Evolutionary conservation across 2,329 filamentous ascomycete species (phyloP).

Genomic region (Colletotrichum camelliae): DNA sequence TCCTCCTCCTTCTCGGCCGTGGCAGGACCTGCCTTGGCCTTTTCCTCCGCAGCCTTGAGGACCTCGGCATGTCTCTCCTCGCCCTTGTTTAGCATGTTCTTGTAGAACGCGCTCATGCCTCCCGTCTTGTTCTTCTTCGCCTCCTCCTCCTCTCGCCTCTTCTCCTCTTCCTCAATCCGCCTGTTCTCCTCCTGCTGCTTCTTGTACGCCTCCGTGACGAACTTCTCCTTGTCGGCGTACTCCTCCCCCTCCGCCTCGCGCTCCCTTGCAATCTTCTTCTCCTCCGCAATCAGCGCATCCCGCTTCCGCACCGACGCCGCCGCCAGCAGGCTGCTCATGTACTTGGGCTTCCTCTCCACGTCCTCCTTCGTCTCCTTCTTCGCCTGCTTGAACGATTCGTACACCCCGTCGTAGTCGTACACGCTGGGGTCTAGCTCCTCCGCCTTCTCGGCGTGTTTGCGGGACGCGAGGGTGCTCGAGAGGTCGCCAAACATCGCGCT

Average conservation of each 20-base stretch:
- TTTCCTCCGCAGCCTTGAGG: slow-evolving; percentile 69
- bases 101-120: slow-evolving; percentile 84
- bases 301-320: slow-evolving; percentile 79
- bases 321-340: slow-evolving; percentile 76
- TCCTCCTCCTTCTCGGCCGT: slow-evolving; percentile 29
- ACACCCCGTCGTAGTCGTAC: slow-evolving; percentile 86
- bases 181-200: slow-evolving; percentile 79
- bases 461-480: slow-evolving; percentile 67
- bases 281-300: slow-evolving; percentile 78
- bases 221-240: slow-evolving; percentile 83
- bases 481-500: slow-evolving; percentile 66
- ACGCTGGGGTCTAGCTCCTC: slow-evolving; percentile 73
- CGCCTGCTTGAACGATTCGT: slow-evolving; percentile 76
- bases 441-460: slow-evolving; percentile 68
- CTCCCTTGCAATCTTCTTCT: slow-evolving; percentile 80
- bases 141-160: slow-evolving; percentile 66
- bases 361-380: slow-evolving; percentile 59
- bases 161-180: slow-evolving; percentile 75
- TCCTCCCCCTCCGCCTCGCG: slow-evolving; percentile 82
- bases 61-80: slow-evolving; percentile 74
- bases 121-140: slow-evolving; percentile 66
- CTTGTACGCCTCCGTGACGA: slow-evolving; percentile 85
- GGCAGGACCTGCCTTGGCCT: slow-evolving; percentile 45
- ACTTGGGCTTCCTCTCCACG: slow-evolving; percentile 72
- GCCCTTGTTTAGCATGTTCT: slow-evolving; percentile 72